These are phyloP conservation scores for Dipodascopsis uninucleata DNA, from an alignment of 805 yeast species.

Conservation along the genomic window DNA sequence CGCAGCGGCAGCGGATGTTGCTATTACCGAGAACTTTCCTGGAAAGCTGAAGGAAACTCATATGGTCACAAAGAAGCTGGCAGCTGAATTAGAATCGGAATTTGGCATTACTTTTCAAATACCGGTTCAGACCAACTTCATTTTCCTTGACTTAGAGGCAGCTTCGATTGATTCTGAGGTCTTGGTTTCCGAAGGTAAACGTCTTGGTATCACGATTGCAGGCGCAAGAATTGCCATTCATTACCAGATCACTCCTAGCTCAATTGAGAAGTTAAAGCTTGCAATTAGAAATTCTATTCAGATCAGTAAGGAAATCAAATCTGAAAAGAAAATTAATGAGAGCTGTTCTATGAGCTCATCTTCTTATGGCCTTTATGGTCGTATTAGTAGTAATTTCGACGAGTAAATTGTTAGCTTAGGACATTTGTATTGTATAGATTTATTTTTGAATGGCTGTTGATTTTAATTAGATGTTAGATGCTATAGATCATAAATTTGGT, in stretches of 20 bases:
- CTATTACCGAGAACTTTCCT: constrained; percentile 69
- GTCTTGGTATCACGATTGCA: constrained; percentile 59
- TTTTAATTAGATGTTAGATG: too few relatives aligned
- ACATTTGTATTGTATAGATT: too few relatives aligned
- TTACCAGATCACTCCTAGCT: constrained; percentile 55
- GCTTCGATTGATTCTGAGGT: constrained; percentile 56
- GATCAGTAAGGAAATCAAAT: constrained; percentile 16
- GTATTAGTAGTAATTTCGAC: too few relatives aligned
- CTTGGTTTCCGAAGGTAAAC: constrained; percentile 52
- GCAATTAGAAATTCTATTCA: constrained; percentile 36
- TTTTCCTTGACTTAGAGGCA: constrained; percentile 55
- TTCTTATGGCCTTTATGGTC: too few relatives aligned
- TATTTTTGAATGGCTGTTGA: too few relatives aligned
- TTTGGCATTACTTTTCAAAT: constrained; percentile 56
- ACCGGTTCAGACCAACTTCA: constrained; percentile 85
- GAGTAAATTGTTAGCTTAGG: too few relatives aligned
- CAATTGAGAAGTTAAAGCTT: constrained; percentile 54
- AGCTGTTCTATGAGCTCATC: too few relatives aligned
- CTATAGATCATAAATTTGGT: too few relatives aligned
- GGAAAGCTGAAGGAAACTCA: constrained; percentile 49
- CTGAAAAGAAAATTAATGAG: background rate
- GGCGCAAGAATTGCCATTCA: constrained; percentile 82
- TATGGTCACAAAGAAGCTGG: constrained; percentile 49
- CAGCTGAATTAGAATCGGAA: constrained; percentile 31
- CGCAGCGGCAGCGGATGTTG: constrained; percentile 73